Percentiles rank a stretch among this genome's conserved stretches.
phyloP scores from a whole-genome alignment of 768 basidiomycete species.

The Gloeophyllum trabeum region DNA sequence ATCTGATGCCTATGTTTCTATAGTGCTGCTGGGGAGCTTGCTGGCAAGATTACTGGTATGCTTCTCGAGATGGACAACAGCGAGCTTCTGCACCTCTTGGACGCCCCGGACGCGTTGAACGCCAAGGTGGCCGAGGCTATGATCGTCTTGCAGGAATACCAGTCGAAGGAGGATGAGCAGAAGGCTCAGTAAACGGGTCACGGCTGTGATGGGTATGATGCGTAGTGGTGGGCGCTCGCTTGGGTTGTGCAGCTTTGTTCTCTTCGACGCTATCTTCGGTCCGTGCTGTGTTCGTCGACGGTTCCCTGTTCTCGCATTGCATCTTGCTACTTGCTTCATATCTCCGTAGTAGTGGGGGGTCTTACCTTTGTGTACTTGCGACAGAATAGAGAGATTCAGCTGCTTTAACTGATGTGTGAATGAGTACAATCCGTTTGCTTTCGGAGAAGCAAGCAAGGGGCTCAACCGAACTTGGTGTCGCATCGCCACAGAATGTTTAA shows the following conservation, averaged over 20 bases:
- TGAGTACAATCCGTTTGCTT: not conserved
- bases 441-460: too few relatives aligned
- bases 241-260: constrained; percentile 1
- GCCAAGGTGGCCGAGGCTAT: constrained; percentile 91
- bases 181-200: constrained; percentile 13
- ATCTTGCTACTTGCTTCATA: constrained; percentile 16
- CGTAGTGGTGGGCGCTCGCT: not conserved
- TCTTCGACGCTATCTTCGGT: constrained; percentile 34
- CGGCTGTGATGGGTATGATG: not conserved
- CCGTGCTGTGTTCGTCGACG: constrained; percentile 22
- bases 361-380: constrained; percentile 42
- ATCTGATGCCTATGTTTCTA: too few relatives aligned
- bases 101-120: constrained; percentile 70
- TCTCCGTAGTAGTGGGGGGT: constrained; percentile 25
- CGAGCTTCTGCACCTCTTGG: constrained; percentile 85
- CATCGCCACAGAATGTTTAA: too few relatives aligned
- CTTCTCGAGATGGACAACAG: constrained; percentile 97
- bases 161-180: constrained; percentile 31
- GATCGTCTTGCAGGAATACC: constrained; percentile 77
- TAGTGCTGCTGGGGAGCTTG: constrained; percentile 82
- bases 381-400: constrained; percentile 51
- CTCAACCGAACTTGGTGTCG: too few relatives aligned
- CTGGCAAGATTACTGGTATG: constrained; percentile 99
- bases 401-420: constrained; percentile 21
- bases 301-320: constrained; percentile 16